Conservation (phyloP, 805 yeast species). For the Metschnikowia dekortorum region DNA sequence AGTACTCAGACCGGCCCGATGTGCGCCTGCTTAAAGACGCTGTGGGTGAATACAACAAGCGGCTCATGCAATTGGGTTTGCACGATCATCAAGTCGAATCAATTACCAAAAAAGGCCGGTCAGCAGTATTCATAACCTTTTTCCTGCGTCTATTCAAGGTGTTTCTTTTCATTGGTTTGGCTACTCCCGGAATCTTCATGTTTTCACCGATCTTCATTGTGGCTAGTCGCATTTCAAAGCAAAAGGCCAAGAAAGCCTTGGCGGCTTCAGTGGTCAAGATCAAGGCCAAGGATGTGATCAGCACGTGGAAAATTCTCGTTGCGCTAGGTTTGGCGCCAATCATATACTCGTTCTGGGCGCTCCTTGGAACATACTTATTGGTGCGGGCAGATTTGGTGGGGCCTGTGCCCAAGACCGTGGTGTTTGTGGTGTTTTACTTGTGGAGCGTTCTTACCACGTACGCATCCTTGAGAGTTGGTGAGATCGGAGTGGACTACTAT, state of each 20-base stretch:
- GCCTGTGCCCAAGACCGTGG: constrained; percentile 12
- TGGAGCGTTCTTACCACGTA: constrained; percentile 38
- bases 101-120: constrained; percentile 20
- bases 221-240: constrained; percentile 28
- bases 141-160: constrained; percentile 24
- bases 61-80: constrained; percentile 28
- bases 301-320: constrained; percentile 42
- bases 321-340: constrained; percentile 39
- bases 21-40: constrained; percentile 26
- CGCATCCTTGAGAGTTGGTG: constrained; percentile 39
- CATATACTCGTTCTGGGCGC: constrained; percentile 36
- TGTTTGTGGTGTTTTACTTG: constrained; percentile 30
- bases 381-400: constrained; percentile 11
- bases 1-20: constrained; percentile 31
- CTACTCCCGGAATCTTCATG: constrained; percentile 35
- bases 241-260: constrained; percentile 37
- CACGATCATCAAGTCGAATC: constrained; percentile 41
- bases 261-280: constrained; percentile 37
- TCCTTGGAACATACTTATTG: constrained; percentile 24
- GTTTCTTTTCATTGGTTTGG: constrained; percentile 26
- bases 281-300: constrained; percentile 39
- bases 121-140: constrained; percentile 22
- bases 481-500: constrained; percentile 39
- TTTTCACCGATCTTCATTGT: constrained; percentile 39
- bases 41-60: constrained; percentile 32